Evolutionary conservation across 495 filamentous ascomycete genomes (phyloP).

Genomic region (Amphirosellinia nigrospora): DNA sequence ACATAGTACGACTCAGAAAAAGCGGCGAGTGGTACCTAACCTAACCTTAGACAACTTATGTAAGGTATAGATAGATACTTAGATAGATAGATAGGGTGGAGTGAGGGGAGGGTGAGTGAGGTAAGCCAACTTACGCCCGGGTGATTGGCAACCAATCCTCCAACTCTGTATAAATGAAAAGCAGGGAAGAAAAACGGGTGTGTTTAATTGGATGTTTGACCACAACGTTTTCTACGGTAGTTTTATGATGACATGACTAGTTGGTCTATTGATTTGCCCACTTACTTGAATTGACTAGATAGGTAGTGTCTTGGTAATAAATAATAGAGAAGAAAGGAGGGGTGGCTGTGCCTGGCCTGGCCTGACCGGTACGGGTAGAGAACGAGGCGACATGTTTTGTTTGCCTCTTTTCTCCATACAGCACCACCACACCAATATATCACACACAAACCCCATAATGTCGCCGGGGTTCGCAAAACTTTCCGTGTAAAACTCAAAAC

Average conservation of each 20-base stretch:
- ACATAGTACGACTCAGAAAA: too few species aligned
- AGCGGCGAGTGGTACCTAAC: too few species aligned
- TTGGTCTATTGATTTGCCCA: background rate
- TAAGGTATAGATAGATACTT: too few species aligned
- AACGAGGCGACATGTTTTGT: background rate
- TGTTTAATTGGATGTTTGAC: background rate
- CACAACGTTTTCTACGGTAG: too few species aligned
- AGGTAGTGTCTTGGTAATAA: background rate
- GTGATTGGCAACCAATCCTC: background rate
- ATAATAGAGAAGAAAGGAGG: background rate
- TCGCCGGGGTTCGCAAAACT: background rate
- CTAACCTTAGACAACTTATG: too few species aligned
- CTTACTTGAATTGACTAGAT: background rate
- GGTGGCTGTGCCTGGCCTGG: conserved; percentile 1
- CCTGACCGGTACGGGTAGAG: background rate
- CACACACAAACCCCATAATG: background rate
- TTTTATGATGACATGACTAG: too few species aligned
- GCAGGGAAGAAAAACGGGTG: too few species aligned
- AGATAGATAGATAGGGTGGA: too few species aligned
- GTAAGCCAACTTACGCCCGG: too few species aligned
- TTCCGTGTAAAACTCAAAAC: background rate
- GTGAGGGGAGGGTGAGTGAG: too few species aligned
- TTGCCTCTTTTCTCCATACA: background rate
- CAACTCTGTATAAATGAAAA: too few species aligned
- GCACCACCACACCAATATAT: background rate